phyloP scores from a whole-genome alignment of 23 red algal species.

The Gracilariopsis chorda region DNA sequence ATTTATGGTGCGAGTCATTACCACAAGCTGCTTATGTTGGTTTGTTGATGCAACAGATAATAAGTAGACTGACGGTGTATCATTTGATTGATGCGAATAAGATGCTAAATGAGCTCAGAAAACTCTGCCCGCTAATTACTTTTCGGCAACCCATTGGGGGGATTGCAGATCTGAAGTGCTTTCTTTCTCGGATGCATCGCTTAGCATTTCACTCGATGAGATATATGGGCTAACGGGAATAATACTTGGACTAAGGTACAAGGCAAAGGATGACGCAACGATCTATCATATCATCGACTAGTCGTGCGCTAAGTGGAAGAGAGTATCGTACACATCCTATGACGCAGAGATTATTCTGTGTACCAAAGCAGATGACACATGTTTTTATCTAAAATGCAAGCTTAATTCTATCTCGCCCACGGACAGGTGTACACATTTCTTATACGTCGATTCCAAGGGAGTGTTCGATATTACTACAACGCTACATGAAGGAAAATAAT shows the following conservation, averaged over 20 bases:
- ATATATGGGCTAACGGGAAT: not conserved
- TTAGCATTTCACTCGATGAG: not conserved
- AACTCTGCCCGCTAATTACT: not conserved
- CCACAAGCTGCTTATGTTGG: conserved; percentile 12
- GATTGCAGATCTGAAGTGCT: not conserved
- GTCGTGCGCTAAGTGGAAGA: not conserved
- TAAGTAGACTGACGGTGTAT: not conserved
- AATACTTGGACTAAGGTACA: not conserved
- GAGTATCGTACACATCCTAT: not conserved
- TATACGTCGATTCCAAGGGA: conserved; percentile 2
- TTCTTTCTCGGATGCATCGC: not conserved
- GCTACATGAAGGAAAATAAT: conserved; percentile 2
- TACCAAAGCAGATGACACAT: not conserved
- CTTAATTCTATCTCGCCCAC: not conserved
- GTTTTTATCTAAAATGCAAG: not conserved
- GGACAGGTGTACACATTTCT: not conserved
- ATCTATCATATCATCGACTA: not conserved
- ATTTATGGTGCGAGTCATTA: not conserved
- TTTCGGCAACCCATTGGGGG: not conserved
- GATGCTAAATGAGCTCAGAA: not conserved
- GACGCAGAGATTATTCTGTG: not conserved
- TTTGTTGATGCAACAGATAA: not conserved
- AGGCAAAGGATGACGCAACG: not conserved
- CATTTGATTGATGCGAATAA: not conserved
- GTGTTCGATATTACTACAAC: not conserved